phyloP scores from a whole-genome alignment of 805 yeast species.

The Saturnispora zaruensis region DNA sequence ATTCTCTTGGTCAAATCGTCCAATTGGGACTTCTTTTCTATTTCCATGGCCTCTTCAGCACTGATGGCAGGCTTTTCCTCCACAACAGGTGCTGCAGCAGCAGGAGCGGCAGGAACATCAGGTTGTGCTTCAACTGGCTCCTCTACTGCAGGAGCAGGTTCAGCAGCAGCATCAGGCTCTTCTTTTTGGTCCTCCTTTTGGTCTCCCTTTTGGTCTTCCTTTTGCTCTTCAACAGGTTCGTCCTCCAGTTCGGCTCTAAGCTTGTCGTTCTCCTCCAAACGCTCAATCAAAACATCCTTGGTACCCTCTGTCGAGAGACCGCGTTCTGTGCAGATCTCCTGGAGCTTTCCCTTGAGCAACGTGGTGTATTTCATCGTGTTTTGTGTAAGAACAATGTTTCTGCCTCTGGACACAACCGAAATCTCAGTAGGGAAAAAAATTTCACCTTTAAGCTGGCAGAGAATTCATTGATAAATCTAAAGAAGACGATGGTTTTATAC shows the following conservation, averaged over 20 bases:
- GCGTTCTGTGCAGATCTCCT: conserved; percentile 60
- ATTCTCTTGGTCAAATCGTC: conserved; percentile 60
- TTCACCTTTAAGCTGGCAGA: neutral
- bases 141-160: neutral
- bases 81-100: conserved; percentile 14
- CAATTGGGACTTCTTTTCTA: conserved; percentile 58
- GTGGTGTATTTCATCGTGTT: conserved; percentile 34
- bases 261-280: conserved; percentile 53
- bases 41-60: conserved; percentile 47
- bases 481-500: conserved; percentile 37
- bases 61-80: conserved; percentile 22
- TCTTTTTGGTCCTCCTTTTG: conserved; percentile 3
- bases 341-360: conserved; percentile 78
- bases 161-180: neutral
- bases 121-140: conserved; percentile 15
- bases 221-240: conserved; percentile 18
- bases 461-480: neutral
- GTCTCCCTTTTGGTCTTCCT: conserved; percentile 14
- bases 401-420: neutral
- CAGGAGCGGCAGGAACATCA: conserved; percentile 3
- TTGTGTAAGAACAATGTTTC: neutral
- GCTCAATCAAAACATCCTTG: conserved; percentile 65
- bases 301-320: conserved; percentile 68
- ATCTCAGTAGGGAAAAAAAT: neutral
- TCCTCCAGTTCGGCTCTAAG: conserved; percentile 24